Conservation (phyloP, 2,329 filamentous ascomycete genomes). For the Phyllosticta ampelicida region DNA sequence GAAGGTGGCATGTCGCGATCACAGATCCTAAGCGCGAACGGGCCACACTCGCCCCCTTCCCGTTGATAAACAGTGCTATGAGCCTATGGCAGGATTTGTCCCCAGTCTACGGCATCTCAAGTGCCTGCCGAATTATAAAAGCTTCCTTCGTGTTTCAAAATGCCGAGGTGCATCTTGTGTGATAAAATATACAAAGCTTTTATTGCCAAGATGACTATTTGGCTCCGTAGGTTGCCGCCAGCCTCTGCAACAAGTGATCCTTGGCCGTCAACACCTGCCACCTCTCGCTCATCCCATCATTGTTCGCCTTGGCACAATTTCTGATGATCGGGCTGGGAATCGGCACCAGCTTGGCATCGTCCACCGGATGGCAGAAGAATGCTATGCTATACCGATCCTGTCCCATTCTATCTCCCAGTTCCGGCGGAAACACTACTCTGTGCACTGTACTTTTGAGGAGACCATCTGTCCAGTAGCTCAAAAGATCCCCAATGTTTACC, state of each 20-base stretch:
- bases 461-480: constrained; percentile 85
- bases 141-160: no score
- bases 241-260: constrained; percentile 46
- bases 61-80: neutral
- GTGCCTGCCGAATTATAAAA: no score
- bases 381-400: constrained; percentile 48
- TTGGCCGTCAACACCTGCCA: constrained; percentile 44
- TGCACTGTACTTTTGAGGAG: constrained; percentile 82
- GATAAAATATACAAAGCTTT: no score
- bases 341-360: constrained; percentile 42
- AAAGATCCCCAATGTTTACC: constrained; percentile 59
- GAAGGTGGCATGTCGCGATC: neutral
- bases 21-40: neutral
- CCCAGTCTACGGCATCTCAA: neutral
- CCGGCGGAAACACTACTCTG: constrained; percentile 62
- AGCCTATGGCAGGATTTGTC: neutral
- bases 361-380: constrained; percentile 53
- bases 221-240: constrained; percentile 48
- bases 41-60: neutral
- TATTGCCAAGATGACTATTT: constrained; percentile 2
- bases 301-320: constrained; percentile 16
- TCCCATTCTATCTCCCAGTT: constrained; percentile 19
- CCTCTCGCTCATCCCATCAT: constrained; percentile 26
- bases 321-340: constrained; percentile 44
- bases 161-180: no score